Percentiles rank a stretch among this genome's conserved stretches.
phyloP scores from a whole-genome alignment of 108 stramenopile species.

The Nitzschia sp. region DNA sequence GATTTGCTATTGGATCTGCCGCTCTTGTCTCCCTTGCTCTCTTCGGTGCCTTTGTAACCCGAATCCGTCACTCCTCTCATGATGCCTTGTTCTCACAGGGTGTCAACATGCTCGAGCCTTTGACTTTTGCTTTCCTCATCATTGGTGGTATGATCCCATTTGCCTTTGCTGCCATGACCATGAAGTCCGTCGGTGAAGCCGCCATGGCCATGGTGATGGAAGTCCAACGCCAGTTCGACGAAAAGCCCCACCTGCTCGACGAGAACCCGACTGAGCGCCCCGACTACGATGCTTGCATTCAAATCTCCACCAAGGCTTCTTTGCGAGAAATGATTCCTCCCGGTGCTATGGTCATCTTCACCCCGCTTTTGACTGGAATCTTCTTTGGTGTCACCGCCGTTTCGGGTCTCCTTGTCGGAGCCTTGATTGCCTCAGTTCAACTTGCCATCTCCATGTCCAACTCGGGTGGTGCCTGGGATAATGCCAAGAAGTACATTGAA shows the following conservation, averaged over 20 bases:
- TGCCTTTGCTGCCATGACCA: constrained; percentile 98
- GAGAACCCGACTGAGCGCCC: constrained; percentile 90
- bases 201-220: constrained; percentile 98
- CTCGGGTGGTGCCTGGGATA: constrained; percentile 99
- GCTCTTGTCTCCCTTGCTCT: constrained; percentile 98
- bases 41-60: constrained; percentile 96
- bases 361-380: constrained; percentile 95
- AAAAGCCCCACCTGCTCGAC: constrained; percentile 88
- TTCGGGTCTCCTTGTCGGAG: constrained; percentile 93
- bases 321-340: constrained; percentile 97
- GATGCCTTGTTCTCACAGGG: constrained; percentile 61
- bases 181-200: constrained; percentile 97
- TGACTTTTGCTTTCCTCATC: constrained; percentile 95
- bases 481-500: constrained; percentile 99
- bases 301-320: constrained; percentile 95
- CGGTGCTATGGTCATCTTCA: constrained; percentile 95
- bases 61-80: constrained; percentile 80
- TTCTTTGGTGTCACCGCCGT: constrained; percentile 96
- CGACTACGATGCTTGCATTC: constrained; percentile 95
- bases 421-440: constrained; percentile 90
- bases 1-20: constrained; percentile 98
- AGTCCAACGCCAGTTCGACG: constrained; percentile 97
- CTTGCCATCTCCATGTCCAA: constrained; percentile 98
- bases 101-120: constrained; percentile 92
- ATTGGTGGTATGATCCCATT: constrained; percentile 99